Evolutionary conservation across 1,139 yeast species (phyloP), one percentile per base, ranked within the genome.

Genomic region (Scheffersomyces cryptocercus): DNA sequence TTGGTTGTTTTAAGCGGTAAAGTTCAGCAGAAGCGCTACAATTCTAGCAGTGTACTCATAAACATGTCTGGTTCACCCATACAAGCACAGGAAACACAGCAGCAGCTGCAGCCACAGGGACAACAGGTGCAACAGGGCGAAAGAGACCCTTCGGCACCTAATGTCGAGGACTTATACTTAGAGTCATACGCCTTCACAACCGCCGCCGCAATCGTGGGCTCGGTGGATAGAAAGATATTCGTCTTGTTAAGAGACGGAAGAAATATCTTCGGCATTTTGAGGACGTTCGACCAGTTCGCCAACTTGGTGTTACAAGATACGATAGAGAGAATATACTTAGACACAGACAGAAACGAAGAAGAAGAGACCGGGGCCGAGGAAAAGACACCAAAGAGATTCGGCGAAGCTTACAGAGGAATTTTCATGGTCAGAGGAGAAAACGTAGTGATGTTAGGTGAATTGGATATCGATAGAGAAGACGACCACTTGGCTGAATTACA

Each of bases 201-300:
- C 1, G 96, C 98, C 0, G 98, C 98, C 1, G 96, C 97, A 28
- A 82, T 93, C 43, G 90, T 93, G 37, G 97, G 96, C 26, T 85
- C 95, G 14, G 96, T 93, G 15, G 98, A 93, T 64, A 81, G 96
- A 64, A 85, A 84, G 58, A 85, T 89, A 34, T 85, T 89, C 55
- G 96, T 90, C 7, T 77, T 89, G 39, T 74, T 93, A 53, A 85
- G 97, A 61, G 99, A 91, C 62, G 98, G 98, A 30, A 79, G 95
- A 55, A 84, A 85, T 55, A 72, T 93, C 35, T 85, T 88, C 64
- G 99, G 99, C 29, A 88, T 91, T 28, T 74, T 93, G 54, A 80
- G 99, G 65, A 90, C 98, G 1, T 93, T 93, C 65, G 99, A 93
- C 68, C 98, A 93, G 64, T 93, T 86, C 65, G 90, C 97, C 49